Evolutionary conservation across 1,284 basidiomycete species (phyloP).

Genomic region (Wallemia mellicola): DNA sequence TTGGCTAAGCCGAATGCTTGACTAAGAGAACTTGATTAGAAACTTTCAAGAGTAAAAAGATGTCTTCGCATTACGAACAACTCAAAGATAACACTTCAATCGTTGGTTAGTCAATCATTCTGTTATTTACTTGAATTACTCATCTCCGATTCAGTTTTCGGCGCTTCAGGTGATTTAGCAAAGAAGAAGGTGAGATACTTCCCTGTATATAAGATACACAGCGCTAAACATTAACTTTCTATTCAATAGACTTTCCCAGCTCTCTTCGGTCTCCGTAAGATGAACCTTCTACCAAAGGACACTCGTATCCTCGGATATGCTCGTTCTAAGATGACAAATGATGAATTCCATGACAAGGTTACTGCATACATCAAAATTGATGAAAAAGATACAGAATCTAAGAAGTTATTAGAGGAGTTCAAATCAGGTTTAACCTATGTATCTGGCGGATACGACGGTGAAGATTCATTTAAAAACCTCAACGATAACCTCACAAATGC

Average conservation of each 20-base stretch:
- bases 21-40: background rate
- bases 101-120: slow-evolving; percentile 29
- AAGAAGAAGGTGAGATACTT: slow-evolving; percentile 88
- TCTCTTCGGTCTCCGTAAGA: slow-evolving; percentile 56
- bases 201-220: too few relatives aligned
- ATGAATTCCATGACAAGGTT: slow-evolving; percentile 54
- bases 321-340: slow-evolving; percentile 67
- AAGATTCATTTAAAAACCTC: slow-evolving; percentile 41
- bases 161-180: slow-evolving; percentile 87
- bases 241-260: slow-evolving; percentile 55
- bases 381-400: slow-evolving; percentile 27
- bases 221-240: background rate
- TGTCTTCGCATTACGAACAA: slow-evolving; percentile 38
- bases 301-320: slow-evolving; percentile 80
- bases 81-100: slow-evolving; percentile 65
- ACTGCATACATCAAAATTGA: slow-evolving; percentile 55
- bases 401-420: slow-evolving; percentile 44
- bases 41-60: slow-evolving; percentile 11
- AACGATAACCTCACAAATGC: slow-evolving; percentile 43
- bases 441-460: slow-evolving; percentile 59
- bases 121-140: slow-evolving; percentile 7
- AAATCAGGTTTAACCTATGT: slow-evolving; percentile 49
- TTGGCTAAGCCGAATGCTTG: background rate
- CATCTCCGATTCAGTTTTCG: slow-evolving; percentile 34
- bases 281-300: slow-evolving; percentile 46